Percentiles rank a stretch among this genome's conserved stretches.
Conservation (phyloP, 257 asterid genomes). For the Nicotiana attenuata region DNA sequence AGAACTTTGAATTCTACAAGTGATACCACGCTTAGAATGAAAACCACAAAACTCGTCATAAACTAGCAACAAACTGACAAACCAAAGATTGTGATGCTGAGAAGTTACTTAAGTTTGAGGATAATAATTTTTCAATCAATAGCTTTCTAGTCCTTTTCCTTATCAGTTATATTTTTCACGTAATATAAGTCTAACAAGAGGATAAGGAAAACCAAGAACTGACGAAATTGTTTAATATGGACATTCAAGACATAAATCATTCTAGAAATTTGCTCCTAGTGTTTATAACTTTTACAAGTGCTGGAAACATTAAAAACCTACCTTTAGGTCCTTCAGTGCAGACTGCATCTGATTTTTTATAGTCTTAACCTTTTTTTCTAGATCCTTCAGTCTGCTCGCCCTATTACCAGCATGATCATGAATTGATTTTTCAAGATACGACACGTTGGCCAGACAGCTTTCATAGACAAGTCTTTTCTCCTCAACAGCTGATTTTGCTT, state of each 20-base stretch:
- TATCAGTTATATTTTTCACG: not conserved
- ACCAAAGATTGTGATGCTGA: not conserved
- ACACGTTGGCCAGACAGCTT: conserved; percentile 61
- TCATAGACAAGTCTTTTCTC: conserved; percentile 57
- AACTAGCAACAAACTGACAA: not conserved
- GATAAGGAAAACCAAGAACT: conserved; percentile 1
- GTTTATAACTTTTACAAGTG: not conserved
- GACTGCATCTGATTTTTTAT: conserved; percentile 67
- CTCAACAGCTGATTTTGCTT: conserved; percentile 52
- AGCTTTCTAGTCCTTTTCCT: not conserved
- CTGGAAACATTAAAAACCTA: conserved; percentile 16
- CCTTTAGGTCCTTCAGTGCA: conserved; percentile 76
- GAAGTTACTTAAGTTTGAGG: not conserved
- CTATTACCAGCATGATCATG: conserved; percentile 77
- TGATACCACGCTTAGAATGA: not conserved
- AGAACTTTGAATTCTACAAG: not conserved
- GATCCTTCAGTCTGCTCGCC: conserved; percentile 70
- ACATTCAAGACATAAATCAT: not conserved
- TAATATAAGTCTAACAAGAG: not conserved
- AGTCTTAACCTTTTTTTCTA: conserved; percentile 75
- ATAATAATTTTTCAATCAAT: not conserved
- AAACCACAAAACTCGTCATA: not conserved
- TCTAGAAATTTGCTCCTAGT: not conserved
- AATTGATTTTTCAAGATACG: conserved; percentile 69
- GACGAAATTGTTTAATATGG: not conserved